Evolutionary conservation across 306 rosid genomes (phyloP).

Genomic region (Vachellia collinsii): DNA sequence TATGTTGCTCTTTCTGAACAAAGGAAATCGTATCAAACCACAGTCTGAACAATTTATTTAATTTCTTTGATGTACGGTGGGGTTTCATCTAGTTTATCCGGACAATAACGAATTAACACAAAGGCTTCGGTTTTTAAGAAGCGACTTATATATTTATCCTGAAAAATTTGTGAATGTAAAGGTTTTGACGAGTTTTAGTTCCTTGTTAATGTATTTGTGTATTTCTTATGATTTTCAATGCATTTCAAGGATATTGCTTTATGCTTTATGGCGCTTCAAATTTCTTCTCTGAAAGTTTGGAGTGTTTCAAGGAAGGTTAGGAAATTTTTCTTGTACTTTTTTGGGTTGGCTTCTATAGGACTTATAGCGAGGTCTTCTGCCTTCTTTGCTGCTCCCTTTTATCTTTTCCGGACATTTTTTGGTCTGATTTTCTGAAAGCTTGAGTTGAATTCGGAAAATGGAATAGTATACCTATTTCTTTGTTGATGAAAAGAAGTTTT

Average conservation of each 20-base stretch:
- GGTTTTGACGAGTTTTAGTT: background rate
- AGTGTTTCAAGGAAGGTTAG: background rate
- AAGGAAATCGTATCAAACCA: background rate
- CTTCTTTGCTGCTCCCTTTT: background rate
- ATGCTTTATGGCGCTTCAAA: background rate
- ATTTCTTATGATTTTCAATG: background rate
- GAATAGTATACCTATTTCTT: background rate
- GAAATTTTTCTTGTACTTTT: conserved; percentile 34
- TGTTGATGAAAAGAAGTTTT: background rate
- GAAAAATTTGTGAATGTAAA: background rate
- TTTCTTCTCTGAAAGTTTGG: background rate
- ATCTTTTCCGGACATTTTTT: background rate
- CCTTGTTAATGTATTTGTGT: background rate
- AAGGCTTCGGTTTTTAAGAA: background rate
- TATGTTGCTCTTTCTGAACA: background rate
- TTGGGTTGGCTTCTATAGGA: conserved; percentile 53
- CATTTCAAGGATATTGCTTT: background rate
- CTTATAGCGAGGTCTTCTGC: conserved; percentile 48
- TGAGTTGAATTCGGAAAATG: background rate
- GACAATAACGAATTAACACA: background rate
- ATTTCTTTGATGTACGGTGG: background rate
- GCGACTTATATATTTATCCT: background rate
- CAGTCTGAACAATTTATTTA: background rate
- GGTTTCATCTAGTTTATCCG: background rate
- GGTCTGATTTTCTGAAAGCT: background rate